Evolutionary conservation across 306 rosid species (phyloP).

Genomic region (Ceratonia siliqua): DNA sequence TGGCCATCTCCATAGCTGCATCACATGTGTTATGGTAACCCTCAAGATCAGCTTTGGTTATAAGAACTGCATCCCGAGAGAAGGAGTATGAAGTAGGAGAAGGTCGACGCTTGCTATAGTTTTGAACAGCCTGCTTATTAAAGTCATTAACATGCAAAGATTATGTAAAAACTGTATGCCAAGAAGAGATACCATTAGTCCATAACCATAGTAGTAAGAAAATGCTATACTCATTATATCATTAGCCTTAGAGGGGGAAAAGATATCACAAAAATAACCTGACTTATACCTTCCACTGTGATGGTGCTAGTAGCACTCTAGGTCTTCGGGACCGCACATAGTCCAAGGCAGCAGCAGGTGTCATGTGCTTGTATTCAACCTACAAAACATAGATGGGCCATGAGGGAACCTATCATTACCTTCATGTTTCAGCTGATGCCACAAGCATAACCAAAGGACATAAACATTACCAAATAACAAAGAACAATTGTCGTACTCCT

Average conservation of each 20-base stretch:
- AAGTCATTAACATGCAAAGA: constrained; percentile 3
- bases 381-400: constrained; percentile 37
- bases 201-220: neutral
- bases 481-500: constrained; percentile 97
- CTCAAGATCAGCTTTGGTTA: constrained; percentile 94
- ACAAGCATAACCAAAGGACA: neutral
- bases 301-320: constrained; percentile 86
- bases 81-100: constrained; percentile 54
- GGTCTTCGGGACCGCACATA: constrained; percentile 91
- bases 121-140: constrained; percentile 81
- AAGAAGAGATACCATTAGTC: constrained; percentile 6
- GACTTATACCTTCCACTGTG: constrained; percentile 83
- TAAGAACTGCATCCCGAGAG: constrained; percentile 83
- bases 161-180: constrained; percentile 18
- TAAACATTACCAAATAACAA: constrained; percentile 79
- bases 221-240: neutral
- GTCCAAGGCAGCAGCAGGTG: constrained; percentile 78
- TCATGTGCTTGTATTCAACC: constrained; percentile 89
- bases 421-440: constrained; percentile 17
- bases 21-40: constrained; percentile 66
- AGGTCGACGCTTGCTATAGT: constrained; percentile 51
- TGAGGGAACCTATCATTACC: neutral
- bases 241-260: constrained; percentile 3
- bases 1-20: constrained; percentile 58
- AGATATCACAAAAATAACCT: neutral